These are phyloP conservation scores for Candida taoyuanica DNA, from an alignment of 805 yeast genomes.

Conservation along the genomic window DNA sequence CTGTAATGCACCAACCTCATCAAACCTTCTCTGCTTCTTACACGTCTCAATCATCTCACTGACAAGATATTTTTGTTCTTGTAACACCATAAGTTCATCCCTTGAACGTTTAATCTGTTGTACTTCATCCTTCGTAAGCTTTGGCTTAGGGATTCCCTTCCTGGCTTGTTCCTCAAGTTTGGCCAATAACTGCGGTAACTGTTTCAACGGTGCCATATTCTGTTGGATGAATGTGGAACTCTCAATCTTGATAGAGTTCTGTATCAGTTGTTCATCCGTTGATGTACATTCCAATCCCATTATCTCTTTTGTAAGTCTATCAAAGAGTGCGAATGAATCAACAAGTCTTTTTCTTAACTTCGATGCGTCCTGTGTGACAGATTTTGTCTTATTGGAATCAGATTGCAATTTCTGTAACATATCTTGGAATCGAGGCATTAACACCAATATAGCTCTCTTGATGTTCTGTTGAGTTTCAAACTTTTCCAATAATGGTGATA, in stretches of 20 bases:
- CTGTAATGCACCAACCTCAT: constrained; percentile 61
- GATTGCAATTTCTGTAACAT: constrained; percentile 32
- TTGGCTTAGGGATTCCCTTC: constrained; percentile 16
- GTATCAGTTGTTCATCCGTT: constrained; percentile 42
- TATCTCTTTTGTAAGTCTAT: constrained; percentile 42
- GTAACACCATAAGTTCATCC: constrained; percentile 79
- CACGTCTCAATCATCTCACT: constrained; percentile 57
- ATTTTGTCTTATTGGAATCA: constrained; percentile 27
- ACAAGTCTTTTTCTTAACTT: constrained; percentile 41
- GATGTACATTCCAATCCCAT: constrained; percentile 31
- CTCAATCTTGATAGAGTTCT: constrained; percentile 51
- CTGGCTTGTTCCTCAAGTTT: constrained; percentile 14
- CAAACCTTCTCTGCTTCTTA: constrained; percentile 67
- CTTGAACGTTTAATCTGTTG: constrained; percentile 55
- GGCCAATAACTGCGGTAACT: constrained; percentile 45
- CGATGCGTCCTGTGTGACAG: constrained; percentile 33
- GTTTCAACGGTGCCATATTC: constrained; percentile 59
- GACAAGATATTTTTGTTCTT: constrained; percentile 76
- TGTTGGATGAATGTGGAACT: constrained; percentile 61
- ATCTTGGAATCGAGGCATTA: constrained; percentile 41
- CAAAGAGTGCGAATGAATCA: constrained; percentile 47
- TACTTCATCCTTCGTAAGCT: constrained; percentile 35
- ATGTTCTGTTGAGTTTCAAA: constrained; percentile 38
- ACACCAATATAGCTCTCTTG: constrained; percentile 33
- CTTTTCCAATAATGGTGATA: constrained; percentile 35